A percentile compares a stretch with the other conserved stretches of the same genome.
Conservation (phyloP, 257 asterid species). For the Rubia yunnanensis region DNA sequence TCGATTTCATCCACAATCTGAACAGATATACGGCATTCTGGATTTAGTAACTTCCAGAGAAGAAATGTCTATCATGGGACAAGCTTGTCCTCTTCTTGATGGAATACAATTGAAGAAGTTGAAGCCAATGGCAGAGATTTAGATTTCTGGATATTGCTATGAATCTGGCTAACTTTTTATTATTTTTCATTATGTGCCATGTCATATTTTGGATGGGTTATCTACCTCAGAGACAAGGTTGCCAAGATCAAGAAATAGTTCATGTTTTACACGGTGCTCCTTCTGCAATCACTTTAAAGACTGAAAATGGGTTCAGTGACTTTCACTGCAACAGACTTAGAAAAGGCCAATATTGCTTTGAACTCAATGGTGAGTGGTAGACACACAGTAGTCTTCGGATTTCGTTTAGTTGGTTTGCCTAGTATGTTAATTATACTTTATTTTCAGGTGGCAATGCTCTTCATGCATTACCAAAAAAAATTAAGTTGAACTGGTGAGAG, state of each 20-base stretch:
- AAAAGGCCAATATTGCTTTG: too few relatives aligned
- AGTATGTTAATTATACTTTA: too few relatives aligned
- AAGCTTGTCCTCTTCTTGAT: conserved; percentile 17
- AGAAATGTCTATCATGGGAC: conserved; percentile 24
- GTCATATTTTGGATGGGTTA: not conserved
- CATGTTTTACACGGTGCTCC: too few relatives aligned
- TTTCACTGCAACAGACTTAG: too few relatives aligned
- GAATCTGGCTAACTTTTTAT: not conserved
- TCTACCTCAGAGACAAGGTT: not conserved
- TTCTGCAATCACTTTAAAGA: too few relatives aligned
- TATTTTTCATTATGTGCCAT: not conserved
- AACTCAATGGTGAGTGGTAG: too few relatives aligned
- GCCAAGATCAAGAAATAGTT: not conserved
- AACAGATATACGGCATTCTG: conserved; percentile 44
- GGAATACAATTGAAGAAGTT: conserved; percentile 3
- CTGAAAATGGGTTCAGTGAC: too few relatives aligned
- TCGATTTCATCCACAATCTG: conserved; percentile 40
- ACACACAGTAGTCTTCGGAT: too few relatives aligned
- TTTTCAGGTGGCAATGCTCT: too few relatives aligned
- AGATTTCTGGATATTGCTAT: not conserved
- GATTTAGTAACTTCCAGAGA: conserved; percentile 37
- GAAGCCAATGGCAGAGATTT: not conserved
- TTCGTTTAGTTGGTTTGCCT: too few relatives aligned
- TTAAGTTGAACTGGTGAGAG: too few relatives aligned
- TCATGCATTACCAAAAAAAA: too few relatives aligned